Evolutionary conservation across 768 basidiomycete genomes (phyloP), one percentile per base, ranked within the genome.

Genomic region (Pisolithus tinctorius): DNA sequence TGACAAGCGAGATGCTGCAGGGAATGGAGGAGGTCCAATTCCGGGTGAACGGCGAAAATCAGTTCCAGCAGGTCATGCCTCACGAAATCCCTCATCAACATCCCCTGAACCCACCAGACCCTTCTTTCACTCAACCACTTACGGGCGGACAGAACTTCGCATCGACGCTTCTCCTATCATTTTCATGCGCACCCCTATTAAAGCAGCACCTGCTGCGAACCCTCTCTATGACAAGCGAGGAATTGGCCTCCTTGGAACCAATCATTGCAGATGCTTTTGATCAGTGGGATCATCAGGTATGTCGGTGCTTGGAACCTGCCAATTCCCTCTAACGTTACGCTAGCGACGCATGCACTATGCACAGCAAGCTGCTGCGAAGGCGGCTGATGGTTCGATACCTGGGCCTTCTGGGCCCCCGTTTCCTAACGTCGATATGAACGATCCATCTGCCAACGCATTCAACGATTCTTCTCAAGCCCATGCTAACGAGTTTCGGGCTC

Each of bases 241-340:
- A 92, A 60, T 75, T 92, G 16, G 82, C 81, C 3, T 81, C 84
- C 9, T 69, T 92, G 46, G 86, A 91, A 61, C 85, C 87, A 26
- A 73, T 88, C 58, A 84, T 92, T 43, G 88, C 89, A 5, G 83
- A 86, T 42, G 88, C 88, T 16, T 92, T 87, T 78, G 89, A 92
- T 52, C 83, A 86, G 38, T 92, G 89, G 89, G 84, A 91, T 59
- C 80, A 82, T 57, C 83, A 84, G 65, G 88, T 89, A 61, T 51
- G 79, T 64, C 27, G 2, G 2, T n/a, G 36, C 40, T 30, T 29
- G 45, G 29, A 34, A 25, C 34, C 10, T 20, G 34, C 23, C 30
- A 47, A 14, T 41, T 8, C 11, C 10, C 46, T 63, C 43, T 50
- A 26, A 23, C 17, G 17, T 13, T 40, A 34, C 29, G 45, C 27